phyloP scores from a whole-genome alignment of 2,329 filamentous ascomycete species.

The Colletotrichum melonis region DNA sequence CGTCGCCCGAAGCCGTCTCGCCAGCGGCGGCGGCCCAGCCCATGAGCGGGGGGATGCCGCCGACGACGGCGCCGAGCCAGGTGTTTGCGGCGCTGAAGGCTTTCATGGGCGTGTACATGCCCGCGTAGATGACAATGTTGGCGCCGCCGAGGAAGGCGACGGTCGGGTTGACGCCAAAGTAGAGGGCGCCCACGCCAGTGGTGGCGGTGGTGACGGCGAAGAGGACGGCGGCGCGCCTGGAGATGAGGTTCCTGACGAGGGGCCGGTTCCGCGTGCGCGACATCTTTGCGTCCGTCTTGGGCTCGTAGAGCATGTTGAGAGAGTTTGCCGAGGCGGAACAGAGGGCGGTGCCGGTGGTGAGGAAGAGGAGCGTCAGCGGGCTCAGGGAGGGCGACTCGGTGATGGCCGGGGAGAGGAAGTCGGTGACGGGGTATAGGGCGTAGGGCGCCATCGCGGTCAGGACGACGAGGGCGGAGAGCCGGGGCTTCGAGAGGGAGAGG shows the following conservation, averaged over 20 bases:
- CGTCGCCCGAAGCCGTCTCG: conserved; percentile 81
- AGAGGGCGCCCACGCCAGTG: conserved; percentile 78
- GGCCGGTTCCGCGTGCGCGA: conserved; percentile 91
- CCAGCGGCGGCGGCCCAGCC: conserved; percentile 96
- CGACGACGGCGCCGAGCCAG: conserved; percentile 93
- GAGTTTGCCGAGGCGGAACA: conserved; percentile 94
- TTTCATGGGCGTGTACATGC: conserved; percentile 93
- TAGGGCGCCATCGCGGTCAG: conserved; percentile 92
- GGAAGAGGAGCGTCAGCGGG: conserved; percentile 90
- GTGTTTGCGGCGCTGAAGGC: conserved; percentile 89
- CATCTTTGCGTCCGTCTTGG: conserved; percentile 91
- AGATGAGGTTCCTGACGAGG: conserved; percentile 84
- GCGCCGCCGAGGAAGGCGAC: conserved; percentile 85
- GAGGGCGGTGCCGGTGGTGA: conserved; percentile 88
- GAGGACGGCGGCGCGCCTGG: conserved; percentile 74
- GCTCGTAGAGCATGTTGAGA: conserved; percentile 97
- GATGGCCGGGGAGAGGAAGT: conserved; percentile 78
- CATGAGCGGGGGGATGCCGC: conserved; percentile 95
- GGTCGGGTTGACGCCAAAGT: conserved; percentile 93
- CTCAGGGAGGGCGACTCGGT: conserved; percentile 82
- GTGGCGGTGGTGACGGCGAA: conserved; percentile 83
- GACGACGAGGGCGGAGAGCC: conserved; percentile 90
- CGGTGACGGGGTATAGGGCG: conserved; percentile 91
- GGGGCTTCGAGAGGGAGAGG: conserved; percentile 94
- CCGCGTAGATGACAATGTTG: conserved; percentile 92